Conservation (phyloP, 2,329 filamentous ascomycete species). For the Huntiella moniliformis region DNA sequence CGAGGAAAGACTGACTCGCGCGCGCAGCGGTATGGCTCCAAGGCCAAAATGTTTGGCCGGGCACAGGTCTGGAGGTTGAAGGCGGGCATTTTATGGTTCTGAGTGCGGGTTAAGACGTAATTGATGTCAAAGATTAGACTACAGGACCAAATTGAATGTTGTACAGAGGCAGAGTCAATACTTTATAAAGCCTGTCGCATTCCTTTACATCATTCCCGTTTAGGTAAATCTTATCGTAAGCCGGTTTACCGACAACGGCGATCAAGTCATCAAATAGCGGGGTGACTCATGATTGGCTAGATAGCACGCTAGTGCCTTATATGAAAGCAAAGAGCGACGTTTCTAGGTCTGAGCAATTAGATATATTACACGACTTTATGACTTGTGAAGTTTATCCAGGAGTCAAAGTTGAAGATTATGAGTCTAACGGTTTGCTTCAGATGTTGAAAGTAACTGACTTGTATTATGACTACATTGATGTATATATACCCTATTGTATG, state of each 20-base stretch:
- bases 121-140: not conserved
- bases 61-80: constrained; percentile 61
- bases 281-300: constrained; percentile 10
- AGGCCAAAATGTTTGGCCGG: constrained; percentile 54
- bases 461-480: too few species aligned
- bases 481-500: too few species aligned
- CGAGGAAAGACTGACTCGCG: constrained; percentile 43
- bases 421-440: too few species aligned
- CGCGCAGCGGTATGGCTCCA: constrained; percentile 65
- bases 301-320: too few species aligned
- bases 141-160: not conserved
- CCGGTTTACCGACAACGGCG: constrained; percentile 2
- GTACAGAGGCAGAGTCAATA: not conserved
- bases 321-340: too few species aligned
- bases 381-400: too few species aligned
- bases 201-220: not conserved
- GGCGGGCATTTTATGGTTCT: constrained; percentile 28
- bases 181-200: not conserved
- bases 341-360: too few species aligned
- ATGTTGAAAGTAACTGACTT: too few species aligned
- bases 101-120: not conserved
- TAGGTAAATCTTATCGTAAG: not conserved
- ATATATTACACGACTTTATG: too few species aligned
- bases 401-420: too few species aligned
- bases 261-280: not conserved